A percentile compares a stretch with the other conserved stretches of the same genome.
Evolutionary conservation across 2,329 filamentous ascomycete genomes (phyloP).

Genomic region (Raffaelea ambrosiae): DNA sequence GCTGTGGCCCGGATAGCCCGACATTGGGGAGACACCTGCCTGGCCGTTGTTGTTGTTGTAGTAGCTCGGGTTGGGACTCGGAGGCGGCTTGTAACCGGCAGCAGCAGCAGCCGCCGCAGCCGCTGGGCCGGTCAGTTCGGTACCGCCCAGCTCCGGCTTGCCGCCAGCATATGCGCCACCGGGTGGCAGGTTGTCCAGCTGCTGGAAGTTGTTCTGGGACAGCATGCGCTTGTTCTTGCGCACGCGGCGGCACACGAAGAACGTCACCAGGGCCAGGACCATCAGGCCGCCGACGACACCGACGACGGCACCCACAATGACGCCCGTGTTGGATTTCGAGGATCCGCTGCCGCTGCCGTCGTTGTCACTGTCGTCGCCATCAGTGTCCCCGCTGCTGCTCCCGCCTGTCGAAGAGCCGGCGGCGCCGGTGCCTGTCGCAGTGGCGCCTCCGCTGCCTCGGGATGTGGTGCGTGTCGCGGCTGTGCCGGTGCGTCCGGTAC

Average conservation of each 20-base stretch:
- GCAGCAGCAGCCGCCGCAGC: conserved; percentile 8
- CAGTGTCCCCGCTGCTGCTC: conserved; percentile 4
- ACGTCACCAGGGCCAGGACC: conserved; percentile 24
- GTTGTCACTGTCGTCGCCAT: conserved; percentile 1
- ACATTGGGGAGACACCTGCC: conserved; percentile 16
- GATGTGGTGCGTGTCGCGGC: not conserved
- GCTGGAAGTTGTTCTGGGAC: conserved; percentile 6
- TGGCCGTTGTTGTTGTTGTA: conserved; percentile 9
- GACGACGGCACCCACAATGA: conserved; percentile 26
- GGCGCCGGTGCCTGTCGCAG: conserved; percentile 9
- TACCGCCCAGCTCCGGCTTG: conserved; percentile 23
- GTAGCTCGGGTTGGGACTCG: conserved; percentile 21
- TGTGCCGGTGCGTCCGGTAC: conserved; percentile 3
- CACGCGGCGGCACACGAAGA: conserved; percentile 22
- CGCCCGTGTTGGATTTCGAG: conserved; percentile 17
- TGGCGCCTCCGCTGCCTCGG: not conserved
- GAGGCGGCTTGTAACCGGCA: conserved; percentile 10
- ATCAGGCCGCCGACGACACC: conserved; percentile 23
- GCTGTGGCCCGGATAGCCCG: conserved; percentile 15
- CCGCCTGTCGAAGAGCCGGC: conserved; percentile 4
- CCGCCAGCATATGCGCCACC: conserved; percentile 15
- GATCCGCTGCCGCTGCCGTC: conserved; percentile 2
- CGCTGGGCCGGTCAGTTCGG: conserved; percentile 9
- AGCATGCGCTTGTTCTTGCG: conserved; percentile 19
- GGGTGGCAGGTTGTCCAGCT: conserved; percentile 8